Evolutionary conservation across 352 stramenopile species (phyloP), one percentile per base, ranked within the genome.

Genomic region (Phytophthora palmivora): DNA sequence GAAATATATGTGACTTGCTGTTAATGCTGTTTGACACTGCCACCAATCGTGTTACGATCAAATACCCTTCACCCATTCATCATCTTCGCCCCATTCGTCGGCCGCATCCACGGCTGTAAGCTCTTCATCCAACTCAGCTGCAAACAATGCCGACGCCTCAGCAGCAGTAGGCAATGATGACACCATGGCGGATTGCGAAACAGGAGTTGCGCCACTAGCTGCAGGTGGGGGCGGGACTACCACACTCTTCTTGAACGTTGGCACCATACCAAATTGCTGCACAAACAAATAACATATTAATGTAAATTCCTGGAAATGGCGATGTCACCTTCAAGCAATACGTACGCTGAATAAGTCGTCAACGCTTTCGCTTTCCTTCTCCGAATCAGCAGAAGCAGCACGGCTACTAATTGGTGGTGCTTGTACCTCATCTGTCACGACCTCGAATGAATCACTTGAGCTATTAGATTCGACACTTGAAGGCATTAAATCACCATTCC

Each of bases 211-310:
- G 22, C 50, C 52, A 18, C 55, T 63, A 38, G 71, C 46, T 37
- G 67, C 45, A 37, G 65, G 46, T n/a, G 69, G 53, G 61, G 66
- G 44, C 39, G 33, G 32, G 14, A 70, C 54, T 65, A 78, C 72
- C 34, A 75, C 70, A 54, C 72, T 79, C 42, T 89, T 87, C 54
- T 89, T 88, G 62, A 94, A 90, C 36, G 70, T 89, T 19, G 83
- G 81, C 21, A 92, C 83, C 81, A 94, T 91, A 6, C 82, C 83
- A 55, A 94, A 94, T 90, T 94, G 82, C 85, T 94, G 57, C 37
- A 12, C 30, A 69, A 60, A 14, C 16, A 65, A 2, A 56, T 10
- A 3, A 32, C 18, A 42, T 6, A 24, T 63, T 22, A 70, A 26
- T 34, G 34, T 42, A 57, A 62, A 22, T 58, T 26, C 44, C 33